Conservation (phyloP, 2,329 filamentous ascomycete genomes). For the Verticillium zaregamsianum region DNA sequence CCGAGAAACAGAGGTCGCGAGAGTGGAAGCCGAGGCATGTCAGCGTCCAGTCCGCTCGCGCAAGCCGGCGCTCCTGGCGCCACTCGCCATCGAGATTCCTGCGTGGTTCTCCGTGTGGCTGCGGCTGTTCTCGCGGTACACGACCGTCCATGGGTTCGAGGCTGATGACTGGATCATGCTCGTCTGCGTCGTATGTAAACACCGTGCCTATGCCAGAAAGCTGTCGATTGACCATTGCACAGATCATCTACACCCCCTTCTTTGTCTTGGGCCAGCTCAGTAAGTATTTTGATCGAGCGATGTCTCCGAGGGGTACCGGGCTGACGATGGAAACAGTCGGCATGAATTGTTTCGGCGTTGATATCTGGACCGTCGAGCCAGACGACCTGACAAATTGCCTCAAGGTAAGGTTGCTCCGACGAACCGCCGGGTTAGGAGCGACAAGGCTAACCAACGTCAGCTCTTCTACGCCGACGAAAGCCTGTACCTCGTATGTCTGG, state of each 20-base stretch:
- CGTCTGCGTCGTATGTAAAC: conserved; percentile 23
- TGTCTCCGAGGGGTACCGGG: background rate
- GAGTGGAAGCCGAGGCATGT: conserved; percentile 28
- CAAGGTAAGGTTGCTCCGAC: conserved; percentile 15
- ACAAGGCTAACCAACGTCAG: conserved; percentile 5
- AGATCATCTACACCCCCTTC: conserved; percentile 26
- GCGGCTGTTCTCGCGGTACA: conserved; percentile 32
- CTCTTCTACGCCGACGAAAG: conserved; percentile 24
- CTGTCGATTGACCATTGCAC: background rate
- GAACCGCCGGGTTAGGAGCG: background rate
- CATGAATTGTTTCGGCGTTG: conserved; percentile 26
- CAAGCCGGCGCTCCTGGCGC: conserved; percentile 23
- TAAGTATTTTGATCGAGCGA: conserved; percentile 9
- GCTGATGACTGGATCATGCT: conserved; percentile 36
- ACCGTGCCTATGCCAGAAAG: background rate
- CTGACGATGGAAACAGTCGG: conserved; percentile 16
- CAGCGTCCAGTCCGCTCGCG: conserved; percentile 23
- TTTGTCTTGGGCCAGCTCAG: conserved; percentile 25
- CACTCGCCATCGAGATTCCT: conserved; percentile 30
- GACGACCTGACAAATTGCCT: conserved; percentile 23
- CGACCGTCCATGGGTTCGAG: conserved; percentile 22
- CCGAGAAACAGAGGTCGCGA: conserved; percentile 23
- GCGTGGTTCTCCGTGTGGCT: conserved; percentile 28
- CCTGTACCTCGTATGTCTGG: conserved; percentile 25
- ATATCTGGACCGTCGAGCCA: conserved; percentile 29